Evolutionary conservation across 2,329 filamentous ascomycete genomes (phyloP), one percentile per base, ranked within the genome.

Genomic region (Aspergillus phoenicis): DNA sequence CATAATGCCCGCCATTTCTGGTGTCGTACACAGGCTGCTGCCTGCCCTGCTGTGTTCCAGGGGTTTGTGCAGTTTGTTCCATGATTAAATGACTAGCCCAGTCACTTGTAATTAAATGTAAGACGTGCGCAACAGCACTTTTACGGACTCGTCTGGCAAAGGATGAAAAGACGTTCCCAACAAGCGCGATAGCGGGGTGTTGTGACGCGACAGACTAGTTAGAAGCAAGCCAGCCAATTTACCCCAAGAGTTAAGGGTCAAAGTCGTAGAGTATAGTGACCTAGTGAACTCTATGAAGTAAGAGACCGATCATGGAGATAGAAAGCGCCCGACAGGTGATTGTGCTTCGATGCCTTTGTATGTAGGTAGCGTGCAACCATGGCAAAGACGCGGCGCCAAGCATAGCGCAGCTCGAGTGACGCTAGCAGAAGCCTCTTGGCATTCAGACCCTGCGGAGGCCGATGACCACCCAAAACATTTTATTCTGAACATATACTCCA

Each of bases 1-100:
- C 89, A 80, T 92, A 93, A 77, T 93, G 90, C 57, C 90, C 90
- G 63, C 89, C 90, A 73, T 90, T 87, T 68, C 81, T 84, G 54
- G 86, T 86, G 77, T 93, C 89, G 75, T 93, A 93, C n/a, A 85
- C 83, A 15, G 87, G 87, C 70, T 85, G 83, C 66, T 84, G 81
- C 67, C 86, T 84, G 70, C 80, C 82, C 72, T 84, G 82, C 72
- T 88, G 86, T 71, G 86, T 85, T 63, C 84, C 79, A 62, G 85
- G 77, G 61, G 80, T 79, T 63, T 83, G 78, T 56, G 83, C 80
- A 66, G 83, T 79, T 70, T 83, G 78, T 68, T 88, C 85, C 85
- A 88, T 88, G 26, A 30, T 51, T 13, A 20, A 17, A 51, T 33
- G 8, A 51, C 26, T 51, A n/a, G 28, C 26, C 13, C n/a, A 33